Base-by-base conservation (phyloP, 345 rosid genomes). In the Linum tenue region DNA sequence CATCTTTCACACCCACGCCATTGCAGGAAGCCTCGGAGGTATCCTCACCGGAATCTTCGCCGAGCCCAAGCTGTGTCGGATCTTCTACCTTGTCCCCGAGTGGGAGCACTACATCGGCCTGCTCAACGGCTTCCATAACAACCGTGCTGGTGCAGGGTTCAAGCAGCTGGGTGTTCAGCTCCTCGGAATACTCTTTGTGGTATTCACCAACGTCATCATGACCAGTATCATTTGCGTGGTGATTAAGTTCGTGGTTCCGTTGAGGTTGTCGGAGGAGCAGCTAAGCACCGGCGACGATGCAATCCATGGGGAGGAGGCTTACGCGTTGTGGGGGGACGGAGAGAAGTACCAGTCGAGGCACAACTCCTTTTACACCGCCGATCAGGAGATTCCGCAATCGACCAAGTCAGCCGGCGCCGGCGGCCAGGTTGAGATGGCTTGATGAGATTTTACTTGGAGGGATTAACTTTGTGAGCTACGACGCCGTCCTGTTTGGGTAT, bases 11-110 rank as follows among this genome's bases (percentile, higher is more conserved):
- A 79, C 82, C 51, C 82, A 79, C 48, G 82, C 82, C 58, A 64
- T 75, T 11, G 79, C 82, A 3, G 82, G 82, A 44, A 75, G 63
- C 71, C 75, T 79, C 2, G 82, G 82, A 1, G 77, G 82, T 10
- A 53, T 76, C 68, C 73, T 75, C 36, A 62, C 74, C 0, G 82
- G 79, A 56, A 0, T 79, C 62, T 76, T 79, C 36, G 80, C 82
- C 1, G 80, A 76, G 51, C 82, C 82, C 1, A 68, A 66, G 71
- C 82, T 79, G 63, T 36, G 39, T n/a, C 35, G 69, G 37, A 72
- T 79, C 67, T 75, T 73, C 66, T 57, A 57, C 60, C 36, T 56
- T 3, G 59, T 56, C 3, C 17, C 16, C 59, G 16, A 56, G 3
- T 56, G 59, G 59, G 35, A 56, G 59, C 59, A 56, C 36, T 56